A percentile compares a stretch with the other conserved stretches of the same genome.
Evolutionary conservation across 306 rosid species (phyloP).

Genomic region (Lupinus albus): DNA sequence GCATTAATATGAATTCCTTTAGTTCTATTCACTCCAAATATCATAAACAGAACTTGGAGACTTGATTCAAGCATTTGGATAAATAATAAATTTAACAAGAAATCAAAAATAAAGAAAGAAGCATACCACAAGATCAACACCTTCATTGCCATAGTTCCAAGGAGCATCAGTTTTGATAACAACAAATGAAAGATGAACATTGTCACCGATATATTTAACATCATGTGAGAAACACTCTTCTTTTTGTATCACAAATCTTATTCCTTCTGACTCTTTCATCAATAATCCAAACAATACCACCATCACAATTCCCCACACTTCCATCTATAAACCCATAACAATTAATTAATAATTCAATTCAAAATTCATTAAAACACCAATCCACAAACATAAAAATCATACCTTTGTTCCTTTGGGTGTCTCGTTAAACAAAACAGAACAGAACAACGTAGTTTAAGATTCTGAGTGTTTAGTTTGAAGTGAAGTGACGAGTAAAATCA

Average conservation of each 20-base stretch:
- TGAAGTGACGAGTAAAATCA: too few relatives aligned
- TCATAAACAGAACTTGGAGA: neutral
- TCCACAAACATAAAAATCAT: too few relatives aligned
- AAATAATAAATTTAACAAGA: too few relatives aligned
- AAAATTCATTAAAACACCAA: too few relatives aligned
- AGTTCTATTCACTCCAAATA: neutral
- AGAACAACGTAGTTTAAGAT: too few relatives aligned
- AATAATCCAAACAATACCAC: conserved; percentile 36
- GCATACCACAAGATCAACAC: conserved; percentile 89
- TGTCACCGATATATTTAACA: conserved; percentile 78
- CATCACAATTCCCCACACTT: conserved; percentile 29
- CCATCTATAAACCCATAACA: too few relatives aligned
- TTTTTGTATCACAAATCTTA: conserved; percentile 77
- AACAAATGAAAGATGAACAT: conserved; percentile 82
- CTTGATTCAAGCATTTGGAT: too few relatives aligned
- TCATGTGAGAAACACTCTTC: conserved; percentile 89
- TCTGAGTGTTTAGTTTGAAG: too few relatives aligned
- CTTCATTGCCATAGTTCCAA: conserved; percentile 66
- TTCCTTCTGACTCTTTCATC: conserved; percentile 52
- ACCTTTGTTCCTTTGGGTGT: too few relatives aligned
- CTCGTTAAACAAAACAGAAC: too few relatives aligned
- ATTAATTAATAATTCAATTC: too few relatives aligned
- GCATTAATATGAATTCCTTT: neutral
- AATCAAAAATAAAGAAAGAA: neutral
- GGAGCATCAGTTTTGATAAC: conserved; percentile 79